phyloP scores from a whole-genome alignment of 2,329 filamentous ascomycete genomes.

The Magnaporthiopsis rhizophila region DNA sequence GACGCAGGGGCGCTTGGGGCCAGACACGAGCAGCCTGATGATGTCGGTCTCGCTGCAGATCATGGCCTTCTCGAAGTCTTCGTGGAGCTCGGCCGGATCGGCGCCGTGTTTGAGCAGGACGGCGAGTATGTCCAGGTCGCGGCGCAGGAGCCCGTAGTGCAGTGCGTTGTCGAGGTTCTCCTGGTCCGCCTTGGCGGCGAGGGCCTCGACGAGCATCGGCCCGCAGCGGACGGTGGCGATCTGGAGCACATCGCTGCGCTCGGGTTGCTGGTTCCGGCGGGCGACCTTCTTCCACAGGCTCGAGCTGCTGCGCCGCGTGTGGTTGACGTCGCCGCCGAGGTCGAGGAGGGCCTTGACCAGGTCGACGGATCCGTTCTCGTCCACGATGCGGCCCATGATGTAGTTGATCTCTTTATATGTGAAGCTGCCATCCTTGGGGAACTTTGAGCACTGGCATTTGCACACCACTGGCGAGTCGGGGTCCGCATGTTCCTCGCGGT shows the following conservation, averaged over 20 bases:
- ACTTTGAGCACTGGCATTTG: constrained; percentile 24
- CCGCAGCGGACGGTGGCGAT: constrained; percentile 16
- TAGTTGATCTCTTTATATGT: constrained; percentile 18
- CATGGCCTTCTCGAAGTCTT: constrained; percentile 19
- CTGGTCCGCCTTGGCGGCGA: constrained; percentile 20
- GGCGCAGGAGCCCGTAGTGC: constrained; percentile 17
- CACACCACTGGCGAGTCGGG: constrained; percentile 7
- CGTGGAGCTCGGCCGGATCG: constrained; percentile 17
- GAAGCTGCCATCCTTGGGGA: constrained; percentile 14
- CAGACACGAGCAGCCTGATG: constrained; percentile 15
- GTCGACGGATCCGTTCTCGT: constrained; percentile 17
- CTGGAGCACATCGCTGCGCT: constrained; percentile 18
- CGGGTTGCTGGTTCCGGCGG: constrained; percentile 13
- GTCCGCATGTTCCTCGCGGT: constrained; percentile 7
- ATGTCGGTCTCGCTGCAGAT: constrained; percentile 14
- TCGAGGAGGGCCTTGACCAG: constrained; percentile 17
- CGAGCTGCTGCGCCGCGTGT: constrained; percentile 14
- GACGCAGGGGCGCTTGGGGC: constrained; percentile 17
- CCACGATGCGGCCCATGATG: constrained; percentile 17
- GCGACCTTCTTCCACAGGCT: constrained; percentile 17
- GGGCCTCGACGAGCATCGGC: constrained; percentile 15
- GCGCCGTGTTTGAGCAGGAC: constrained; percentile 18
- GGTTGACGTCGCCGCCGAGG: constrained; percentile 21
- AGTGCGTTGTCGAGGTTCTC: constrained; percentile 19
- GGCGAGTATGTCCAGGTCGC: constrained; percentile 15